These are phyloP conservation scores for Clarireedia homoeocarpa DNA, from an alignment of 2,329 filamentous ascomycete genomes.

Conservation along the genomic window DNA sequence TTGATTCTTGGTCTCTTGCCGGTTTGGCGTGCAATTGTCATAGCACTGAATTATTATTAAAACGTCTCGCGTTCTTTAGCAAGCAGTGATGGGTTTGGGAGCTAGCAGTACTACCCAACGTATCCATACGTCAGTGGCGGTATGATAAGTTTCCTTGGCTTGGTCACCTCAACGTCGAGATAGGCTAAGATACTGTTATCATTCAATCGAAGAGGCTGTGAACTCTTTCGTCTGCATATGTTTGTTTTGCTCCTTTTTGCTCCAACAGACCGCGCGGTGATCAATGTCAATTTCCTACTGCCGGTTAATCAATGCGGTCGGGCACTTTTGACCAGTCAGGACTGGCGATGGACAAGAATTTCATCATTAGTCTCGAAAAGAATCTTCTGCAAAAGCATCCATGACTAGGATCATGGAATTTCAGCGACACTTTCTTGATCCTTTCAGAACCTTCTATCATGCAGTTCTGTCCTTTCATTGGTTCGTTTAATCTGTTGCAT, in stretches of 20 bases:
- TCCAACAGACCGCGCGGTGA: neutral
- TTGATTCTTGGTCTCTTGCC: neutral
- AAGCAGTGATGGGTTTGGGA: neutral
- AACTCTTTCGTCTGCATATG: neutral
- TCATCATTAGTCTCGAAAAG: neutral
- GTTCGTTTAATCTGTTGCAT: slow-evolving; percentile 12
- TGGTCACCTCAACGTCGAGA: no score
- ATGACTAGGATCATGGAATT: neutral
- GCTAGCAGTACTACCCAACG: no score
- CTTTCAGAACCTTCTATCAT: neutral
- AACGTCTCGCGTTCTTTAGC: neutral
- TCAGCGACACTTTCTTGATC: neutral
- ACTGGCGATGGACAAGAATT: neutral
- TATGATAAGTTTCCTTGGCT: neutral
- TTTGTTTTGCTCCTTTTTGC: neutral
- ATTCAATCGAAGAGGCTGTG: neutral
- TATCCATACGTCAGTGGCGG: neutral
- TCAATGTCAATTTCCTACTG: neutral
- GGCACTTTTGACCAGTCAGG: neutral
- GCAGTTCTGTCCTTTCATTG: neutral
- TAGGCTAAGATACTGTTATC: neutral
- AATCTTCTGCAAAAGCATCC: slow-evolving; percentile 1
- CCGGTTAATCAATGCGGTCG: neutral
- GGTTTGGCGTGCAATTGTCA: neutral
- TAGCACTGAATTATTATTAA: neutral